Conservation (phyloP, 163 green algal genomes). For the Scenedesmus sp. region DNA sequence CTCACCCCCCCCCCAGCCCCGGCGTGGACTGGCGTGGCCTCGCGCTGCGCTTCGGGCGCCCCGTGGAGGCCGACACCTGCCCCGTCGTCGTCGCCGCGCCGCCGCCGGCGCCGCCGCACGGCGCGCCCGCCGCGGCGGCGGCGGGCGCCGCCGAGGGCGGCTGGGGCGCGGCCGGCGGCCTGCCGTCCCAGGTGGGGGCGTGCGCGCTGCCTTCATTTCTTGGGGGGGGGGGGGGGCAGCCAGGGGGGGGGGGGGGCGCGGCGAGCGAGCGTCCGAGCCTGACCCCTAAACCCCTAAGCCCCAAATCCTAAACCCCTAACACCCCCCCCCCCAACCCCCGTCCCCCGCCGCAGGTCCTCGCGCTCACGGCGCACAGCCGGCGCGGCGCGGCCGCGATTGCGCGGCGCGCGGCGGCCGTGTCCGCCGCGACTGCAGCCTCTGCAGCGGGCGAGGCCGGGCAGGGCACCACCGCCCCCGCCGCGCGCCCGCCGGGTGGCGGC, state of each 20-base stretch:
- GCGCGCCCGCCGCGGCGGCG: conserved; percentile 8
- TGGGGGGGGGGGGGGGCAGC: too few species aligned
- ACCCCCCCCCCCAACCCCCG: too few species aligned
- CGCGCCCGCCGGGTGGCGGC: not conserved
- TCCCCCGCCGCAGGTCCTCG: conserved; percentile 11
- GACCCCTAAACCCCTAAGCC: too few species aligned
- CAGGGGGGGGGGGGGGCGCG: too few species aligned
- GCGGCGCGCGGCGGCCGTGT: not conserved
- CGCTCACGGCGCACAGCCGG: not conserved
- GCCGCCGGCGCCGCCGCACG: not conserved
- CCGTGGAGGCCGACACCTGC: conserved; percentile 22
- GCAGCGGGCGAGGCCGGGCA: not conserved
- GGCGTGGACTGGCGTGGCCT: too few species aligned
- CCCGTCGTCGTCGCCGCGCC: conserved; percentile 1
- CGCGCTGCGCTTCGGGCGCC: too few species aligned
- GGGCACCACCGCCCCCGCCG: not conserved
- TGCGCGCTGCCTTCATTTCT: too few species aligned
- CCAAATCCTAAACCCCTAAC: too few species aligned
- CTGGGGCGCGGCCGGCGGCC: too few species aligned
- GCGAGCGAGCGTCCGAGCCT: too few species aligned
- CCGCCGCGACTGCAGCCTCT: not conserved
- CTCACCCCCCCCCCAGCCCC: too few species aligned
- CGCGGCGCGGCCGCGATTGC: not conserved
- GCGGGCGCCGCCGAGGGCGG: conserved; percentile 6
- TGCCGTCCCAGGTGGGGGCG: too few species aligned